A percentile compares a stretch with the other conserved stretches of the same genome.
Conservation (phyloP, 129 eudicot genomes). For the Ambrosia artemisiifolia region DNA sequence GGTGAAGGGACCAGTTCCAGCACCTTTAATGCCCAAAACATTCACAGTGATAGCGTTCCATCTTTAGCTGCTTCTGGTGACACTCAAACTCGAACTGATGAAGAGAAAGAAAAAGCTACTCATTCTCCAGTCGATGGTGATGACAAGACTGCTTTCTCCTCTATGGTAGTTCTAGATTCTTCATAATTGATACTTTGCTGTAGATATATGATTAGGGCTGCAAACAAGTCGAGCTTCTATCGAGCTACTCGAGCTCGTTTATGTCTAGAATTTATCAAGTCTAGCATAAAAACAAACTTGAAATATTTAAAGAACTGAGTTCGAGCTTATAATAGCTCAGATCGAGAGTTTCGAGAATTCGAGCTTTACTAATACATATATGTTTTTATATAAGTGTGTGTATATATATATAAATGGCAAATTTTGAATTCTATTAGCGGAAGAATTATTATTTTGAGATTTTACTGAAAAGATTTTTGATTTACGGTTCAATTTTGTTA, state of each 20-base stretch:
- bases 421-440: background rate
- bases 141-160: slow-evolving; percentile 63
- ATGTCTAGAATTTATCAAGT: too few relatives aligned
- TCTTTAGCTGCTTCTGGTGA: slow-evolving; percentile 60
- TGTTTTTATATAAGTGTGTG: background rate
- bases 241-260: background rate
- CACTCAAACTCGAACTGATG: slow-evolving; percentile 39
- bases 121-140: slow-evolving; percentile 55
- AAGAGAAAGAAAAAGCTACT: slow-evolving; percentile 54
- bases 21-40: slow-evolving; percentile 43
- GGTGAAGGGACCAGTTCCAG: slow-evolving; percentile 35
- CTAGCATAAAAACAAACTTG: background rate
- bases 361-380: background rate
- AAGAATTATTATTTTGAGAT: background rate
- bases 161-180: slow-evolving; percentile 47
- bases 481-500: background rate
- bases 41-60: slow-evolving; percentile 47
- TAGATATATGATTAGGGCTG: background rate
- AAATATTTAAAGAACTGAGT: background rate
- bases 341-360: background rate
- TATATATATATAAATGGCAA: background rate
- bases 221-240: background rate
- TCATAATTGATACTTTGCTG: background rate
- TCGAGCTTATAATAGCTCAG: background rate
- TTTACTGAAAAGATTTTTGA: background rate